These are phyloP conservation scores for Calendula officinalis DNA, from an alignment of 129 eudicot genomes.

Conservation along the genomic window DNA sequence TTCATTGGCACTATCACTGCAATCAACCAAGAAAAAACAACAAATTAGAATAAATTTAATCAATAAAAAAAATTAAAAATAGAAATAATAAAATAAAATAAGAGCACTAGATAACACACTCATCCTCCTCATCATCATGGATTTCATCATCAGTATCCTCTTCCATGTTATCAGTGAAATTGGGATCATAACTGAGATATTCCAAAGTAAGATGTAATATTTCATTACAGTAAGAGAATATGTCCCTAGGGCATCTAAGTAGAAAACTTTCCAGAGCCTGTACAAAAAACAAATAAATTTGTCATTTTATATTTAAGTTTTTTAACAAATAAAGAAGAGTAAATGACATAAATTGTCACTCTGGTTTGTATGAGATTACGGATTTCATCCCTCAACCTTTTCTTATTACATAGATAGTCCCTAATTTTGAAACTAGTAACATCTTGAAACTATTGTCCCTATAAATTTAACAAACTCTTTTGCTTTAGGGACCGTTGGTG, in stretches of 20 bases:
- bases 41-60: constrained; percentile 18
- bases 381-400: no score
- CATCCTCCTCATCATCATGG: constrained; percentile 88
- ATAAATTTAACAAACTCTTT: no score
- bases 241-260: constrained; percentile 96
- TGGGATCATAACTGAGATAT: constrained; percentile 95
- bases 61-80: neutral
- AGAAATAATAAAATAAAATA: neutral
- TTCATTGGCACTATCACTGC: constrained; percentile 92
- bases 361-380: no score
- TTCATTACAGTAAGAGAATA: constrained; percentile 71
- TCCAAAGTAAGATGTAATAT: constrained; percentile 82
- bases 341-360: no score
- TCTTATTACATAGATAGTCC: no score
- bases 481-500: no score
- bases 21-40: constrained; percentile 31
- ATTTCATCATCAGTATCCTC: constrained; percentile 88
- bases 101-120: constrained; percentile 53
- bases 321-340: no score
- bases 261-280: constrained; percentile 97
- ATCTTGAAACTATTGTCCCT: no score
- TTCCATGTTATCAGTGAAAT: constrained; percentile 98
- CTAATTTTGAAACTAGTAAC: no score
- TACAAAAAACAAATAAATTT: constrained; percentile 14
- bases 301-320: no score